phyloP scores from a whole-genome alignment of 2,329 filamentous ascomycete genomes.

The Xylariomycetidae sp. region DNA sequence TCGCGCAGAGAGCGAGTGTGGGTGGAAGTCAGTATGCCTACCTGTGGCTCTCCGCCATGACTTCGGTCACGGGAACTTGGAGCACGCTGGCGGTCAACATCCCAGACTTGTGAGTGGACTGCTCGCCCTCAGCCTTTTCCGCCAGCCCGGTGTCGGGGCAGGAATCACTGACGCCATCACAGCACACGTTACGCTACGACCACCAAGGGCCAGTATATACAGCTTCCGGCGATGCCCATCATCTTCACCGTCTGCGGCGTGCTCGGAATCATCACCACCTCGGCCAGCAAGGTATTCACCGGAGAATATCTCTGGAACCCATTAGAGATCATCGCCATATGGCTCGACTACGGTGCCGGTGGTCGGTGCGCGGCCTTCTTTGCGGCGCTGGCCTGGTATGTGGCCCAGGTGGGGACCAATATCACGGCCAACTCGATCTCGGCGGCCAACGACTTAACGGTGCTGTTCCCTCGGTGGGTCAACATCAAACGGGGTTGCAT shows the following conservation, averaged over 20 bases:
- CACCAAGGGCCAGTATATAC: conserved; percentile 33
- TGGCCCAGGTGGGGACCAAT: conserved; percentile 53
- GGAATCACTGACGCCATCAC: too few species aligned
- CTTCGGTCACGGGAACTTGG: conserved; percentile 38
- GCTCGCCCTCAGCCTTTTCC: too few species aligned
- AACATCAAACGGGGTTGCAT: conserved; percentile 54
- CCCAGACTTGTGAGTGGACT: too few species aligned
- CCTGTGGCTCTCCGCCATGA: conserved; percentile 43
- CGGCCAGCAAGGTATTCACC: conserved; percentile 47
- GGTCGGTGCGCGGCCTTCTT: conserved; percentile 40
- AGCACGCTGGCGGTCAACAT: conserved; percentile 43
- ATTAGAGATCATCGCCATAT: conserved; percentile 39
- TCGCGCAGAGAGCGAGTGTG: conserved; percentile 25
- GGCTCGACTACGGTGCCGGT: conserved; percentile 38
- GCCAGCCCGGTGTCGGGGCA: too few species aligned
- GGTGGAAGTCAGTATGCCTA: conserved; percentile 46
- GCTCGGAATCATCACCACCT: conserved; percentile 54
- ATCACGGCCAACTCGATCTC: conserved; percentile 52
- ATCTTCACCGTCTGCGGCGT: conserved; percentile 44
- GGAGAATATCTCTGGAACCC: conserved; percentile 48
- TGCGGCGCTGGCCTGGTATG: conserved; percentile 46
- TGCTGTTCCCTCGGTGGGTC: conserved; percentile 47
- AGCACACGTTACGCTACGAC: conserved; percentile 35
- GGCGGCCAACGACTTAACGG: conserved; percentile 52
- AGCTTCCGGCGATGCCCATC: conserved; percentile 40